Evolutionary conservation across 768 basidiomycete species (phyloP).

Genomic region (Boletus vinaceobasis): DNA sequence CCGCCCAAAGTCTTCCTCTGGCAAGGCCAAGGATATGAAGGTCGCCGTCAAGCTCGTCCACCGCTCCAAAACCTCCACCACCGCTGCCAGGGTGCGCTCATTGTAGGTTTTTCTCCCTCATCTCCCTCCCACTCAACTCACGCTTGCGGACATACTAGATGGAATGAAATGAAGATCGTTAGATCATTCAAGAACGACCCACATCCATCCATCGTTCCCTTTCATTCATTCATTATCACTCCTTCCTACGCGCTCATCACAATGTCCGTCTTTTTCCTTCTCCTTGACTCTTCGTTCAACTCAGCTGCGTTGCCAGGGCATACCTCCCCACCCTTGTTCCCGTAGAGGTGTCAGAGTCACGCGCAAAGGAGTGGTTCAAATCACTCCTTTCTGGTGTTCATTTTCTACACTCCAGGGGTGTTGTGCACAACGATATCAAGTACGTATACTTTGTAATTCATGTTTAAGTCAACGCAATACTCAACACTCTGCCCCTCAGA

Average conservation of each 20-base stretch:
- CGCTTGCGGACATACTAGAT: slow-evolving; percentile 42
- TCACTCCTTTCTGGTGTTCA: slow-evolving; percentile 79
- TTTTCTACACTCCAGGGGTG: slow-evolving; percentile 78
- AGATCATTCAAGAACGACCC: slow-evolving; percentile 77
- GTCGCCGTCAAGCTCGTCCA: slow-evolving; percentile 95
- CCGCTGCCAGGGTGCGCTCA: slow-evolving; percentile 85
- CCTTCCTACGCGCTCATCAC: slow-evolving; percentile 87
- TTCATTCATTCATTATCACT: slow-evolving; percentile 92
- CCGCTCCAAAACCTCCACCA: slow-evolving; percentile 73
- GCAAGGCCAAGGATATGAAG: slow-evolving; percentile 45
- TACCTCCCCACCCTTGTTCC: slow-evolving; percentile 84
- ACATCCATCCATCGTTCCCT: slow-evolving; percentile 90
- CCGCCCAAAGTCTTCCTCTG: slow-evolving; percentile 49
- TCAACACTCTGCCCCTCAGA: slow-evolving; percentile 36
- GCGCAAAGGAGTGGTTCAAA: slow-evolving; percentile 79
- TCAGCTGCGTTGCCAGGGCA: slow-evolving; percentile 51
- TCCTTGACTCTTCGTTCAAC: not conserved
- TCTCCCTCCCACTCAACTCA: slow-evolving; percentile 4
- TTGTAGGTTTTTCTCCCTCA: slow-evolving; percentile 48
- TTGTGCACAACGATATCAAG: slow-evolving; percentile 96
- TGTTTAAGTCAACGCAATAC: not conserved
- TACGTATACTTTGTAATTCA: slow-evolving; percentile 33
- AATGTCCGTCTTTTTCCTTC: slow-evolving; percentile 56
- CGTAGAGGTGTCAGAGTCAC: slow-evolving; percentile 78
- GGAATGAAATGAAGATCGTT: slow-evolving; percentile 98